Evolutionary conservation across 2,329 filamentous ascomycete species (phyloP).

Genomic region (Colletotrichum tropicicola): DNA sequence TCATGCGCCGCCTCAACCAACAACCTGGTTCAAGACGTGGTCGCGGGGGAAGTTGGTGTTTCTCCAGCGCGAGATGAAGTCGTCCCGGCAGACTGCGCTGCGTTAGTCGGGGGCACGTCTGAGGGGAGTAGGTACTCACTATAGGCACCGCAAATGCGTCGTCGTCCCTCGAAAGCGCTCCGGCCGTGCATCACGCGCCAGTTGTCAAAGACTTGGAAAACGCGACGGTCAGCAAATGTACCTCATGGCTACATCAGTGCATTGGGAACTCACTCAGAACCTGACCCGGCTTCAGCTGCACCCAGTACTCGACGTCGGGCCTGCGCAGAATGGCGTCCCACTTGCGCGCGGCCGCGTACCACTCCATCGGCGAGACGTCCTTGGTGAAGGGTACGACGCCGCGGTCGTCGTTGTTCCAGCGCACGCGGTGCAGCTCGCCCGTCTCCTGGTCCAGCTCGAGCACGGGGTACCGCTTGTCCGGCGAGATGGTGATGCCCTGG

Average conservation of each 20-base stretch:
- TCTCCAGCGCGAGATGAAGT: slow-evolving; percentile 80
- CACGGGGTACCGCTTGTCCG: slow-evolving; percentile 76
- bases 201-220: slow-evolving; percentile 85
- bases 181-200: slow-evolving; percentile 94
- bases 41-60: slow-evolving; percentile 71
- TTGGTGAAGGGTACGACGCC: slow-evolving; percentile 69
- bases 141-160: slow-evolving; percentile 92
- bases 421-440: slow-evolving; percentile 63
- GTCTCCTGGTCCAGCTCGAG: slow-evolving; percentile 64
- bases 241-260: not conserved
- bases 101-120: not conserved
- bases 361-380: slow-evolving; percentile 60
- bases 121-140: slow-evolving; percentile 64
- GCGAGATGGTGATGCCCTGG: slow-evolving; percentile 80
- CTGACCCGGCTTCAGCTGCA: slow-evolving; percentile 81
- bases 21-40: slow-evolving; percentile 46
- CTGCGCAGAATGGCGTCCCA: slow-evolving; percentile 77
- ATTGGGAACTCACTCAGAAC: slow-evolving; percentile 70
- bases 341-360: slow-evolving; percentile 83
- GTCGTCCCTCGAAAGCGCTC: slow-evolving; percentile 81
- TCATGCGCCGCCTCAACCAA: slow-evolving; percentile 6
- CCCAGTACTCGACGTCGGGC: slow-evolving; percentile 76
- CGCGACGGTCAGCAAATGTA: slow-evolving; percentile 27
- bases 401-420: slow-evolving; percentile 95
- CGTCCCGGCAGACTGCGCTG: slow-evolving; percentile 76